Conservation (phyloP, 1,284 basidiomycete species). For the Ceratobasidium sp. region DNA sequence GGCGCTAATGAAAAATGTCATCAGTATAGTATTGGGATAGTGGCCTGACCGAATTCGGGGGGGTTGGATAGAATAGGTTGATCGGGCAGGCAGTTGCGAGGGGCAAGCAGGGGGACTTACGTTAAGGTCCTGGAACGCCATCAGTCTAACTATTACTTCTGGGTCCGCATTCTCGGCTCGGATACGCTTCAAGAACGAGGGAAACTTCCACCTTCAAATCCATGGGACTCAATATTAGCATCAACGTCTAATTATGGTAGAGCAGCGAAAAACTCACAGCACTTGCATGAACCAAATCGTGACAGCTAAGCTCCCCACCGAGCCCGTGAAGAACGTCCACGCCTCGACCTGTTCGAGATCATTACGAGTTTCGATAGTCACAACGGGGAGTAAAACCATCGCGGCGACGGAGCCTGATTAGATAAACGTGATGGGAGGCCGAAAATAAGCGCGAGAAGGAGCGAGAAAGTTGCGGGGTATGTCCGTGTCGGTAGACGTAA, state of each 20-base stretch:
- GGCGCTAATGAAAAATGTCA: slow-evolving; percentile 21
- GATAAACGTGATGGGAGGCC: not conserved
- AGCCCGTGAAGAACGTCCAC: slow-evolving; percentile 47
- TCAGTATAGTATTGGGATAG: not conserved
- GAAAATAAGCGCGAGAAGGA: not conserved
- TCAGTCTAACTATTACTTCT: slow-evolving; percentile 47
- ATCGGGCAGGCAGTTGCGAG: not conserved
- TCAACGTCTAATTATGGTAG: not conserved
- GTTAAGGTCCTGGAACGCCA: slow-evolving; percentile 48
- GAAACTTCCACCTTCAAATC: slow-evolving; percentile 44
- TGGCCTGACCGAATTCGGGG: not conserved
- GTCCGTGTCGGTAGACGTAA: not conserved
- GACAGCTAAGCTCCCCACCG: slow-evolving; percentile 27
- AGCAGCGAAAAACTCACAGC: slow-evolving; percentile 11
- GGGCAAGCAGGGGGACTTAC: slow-evolving; percentile 34
- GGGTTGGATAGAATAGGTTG: not conserved
- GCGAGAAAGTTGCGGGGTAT: not conserved
- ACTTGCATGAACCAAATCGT: slow-evolving; percentile 38
- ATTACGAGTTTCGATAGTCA: slow-evolving; percentile 45
- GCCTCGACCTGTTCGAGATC: slow-evolving; percentile 46
- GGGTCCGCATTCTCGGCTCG: slow-evolving; percentile 47
- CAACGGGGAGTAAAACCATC: slow-evolving; percentile 41
- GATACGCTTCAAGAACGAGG: slow-evolving; percentile 44
- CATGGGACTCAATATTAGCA: not conserved
- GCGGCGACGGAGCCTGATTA: slow-evolving; percentile 43